phyloP scores from a whole-genome alignment of 2,329 filamentous ascomycete genomes.

The Westerdykella aurantiaca region DNA sequence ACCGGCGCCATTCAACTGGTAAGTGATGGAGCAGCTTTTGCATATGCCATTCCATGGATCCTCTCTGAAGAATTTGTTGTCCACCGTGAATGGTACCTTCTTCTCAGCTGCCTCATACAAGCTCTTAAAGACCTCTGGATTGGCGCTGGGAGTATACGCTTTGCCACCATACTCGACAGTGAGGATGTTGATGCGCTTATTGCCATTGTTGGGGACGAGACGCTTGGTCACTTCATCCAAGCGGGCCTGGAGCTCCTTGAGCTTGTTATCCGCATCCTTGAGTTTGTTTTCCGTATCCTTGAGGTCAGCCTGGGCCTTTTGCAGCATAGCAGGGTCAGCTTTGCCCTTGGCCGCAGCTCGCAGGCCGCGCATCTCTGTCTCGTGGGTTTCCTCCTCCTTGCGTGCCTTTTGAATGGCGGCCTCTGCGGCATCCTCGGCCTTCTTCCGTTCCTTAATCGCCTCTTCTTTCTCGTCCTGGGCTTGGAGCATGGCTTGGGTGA shows the following conservation, averaged over 20 bases:
- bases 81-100: neutral
- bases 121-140: neutral
- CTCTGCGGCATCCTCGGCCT: neutral
- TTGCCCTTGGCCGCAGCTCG: neutral
- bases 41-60: neutral
- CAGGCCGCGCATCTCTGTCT: neutral
- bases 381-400: neutral
- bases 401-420: neutral
- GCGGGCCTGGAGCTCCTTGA: neutral
- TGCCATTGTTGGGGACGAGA: neutral
- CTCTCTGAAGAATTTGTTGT: neutral
- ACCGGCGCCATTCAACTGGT: neutral
- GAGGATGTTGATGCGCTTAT: constrained; percentile 2
- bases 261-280: neutral
- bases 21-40: constrained; percentile 2
- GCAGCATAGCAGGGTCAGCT: neutral
- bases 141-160: neutral
- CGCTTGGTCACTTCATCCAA: neutral
- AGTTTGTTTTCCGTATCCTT: constrained; percentile 20
- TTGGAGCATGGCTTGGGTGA: neutral
- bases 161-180: constrained; percentile 3
- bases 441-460: neutral
- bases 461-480: neutral
- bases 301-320: constrained; percentile 5
- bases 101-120: constrained; percentile 1